Base-by-base conservation (phyloP, 805 yeast genomes). In the Candida ponderosae region DNA sequence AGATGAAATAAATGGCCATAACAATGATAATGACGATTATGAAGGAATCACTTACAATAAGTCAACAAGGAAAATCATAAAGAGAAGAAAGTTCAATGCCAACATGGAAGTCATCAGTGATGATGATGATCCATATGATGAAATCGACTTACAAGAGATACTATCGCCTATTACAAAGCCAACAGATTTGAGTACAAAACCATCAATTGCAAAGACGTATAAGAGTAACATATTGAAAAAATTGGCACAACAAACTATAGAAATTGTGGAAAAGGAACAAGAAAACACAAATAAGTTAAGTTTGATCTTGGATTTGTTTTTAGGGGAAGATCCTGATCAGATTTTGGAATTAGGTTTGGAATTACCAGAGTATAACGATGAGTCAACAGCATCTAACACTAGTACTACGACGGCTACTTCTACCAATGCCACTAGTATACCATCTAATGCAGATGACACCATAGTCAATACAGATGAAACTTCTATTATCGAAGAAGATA, bases 321-420 rank as follows among this genome's bases (percentile, higher is more conserved):
- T 90, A 35, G 96, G 97, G 5, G 97, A 90, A 53, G 90, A 86
- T 54, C 83, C 94, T 45, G 67, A 67, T 32, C 77, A 76, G 38
- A 59, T 81, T 29, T 63, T 76, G 17, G 85, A 84, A 27, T 76
- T 73, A 18, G 74, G 76, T 34, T 57, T 89, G 58, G 73, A 76
- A 18, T 64, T 88, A 26, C 81, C 87, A 2, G 67, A 61, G 20
- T 84, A 84, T 51, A 84, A 85, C 50, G 88, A 81, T 49, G 75
- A 79, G 24, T 57, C 39, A 8, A 39, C 40, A 56, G 30, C 55
- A 47, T 24, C 52, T 40, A 36, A 54, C 47, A 44, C 40, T 20
- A 42, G 33, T 19, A 38, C 37, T 18, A 16, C 15, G 14, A 23
- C 26, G 18, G 23, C 9, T 11, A 24, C 27, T 24, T 5, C 9